Percentiles rank a stretch among this genome's conserved stretches.
phyloP scores from a whole-genome alignment of 345 rosid species.

The Erucastrum elatum region DNA sequence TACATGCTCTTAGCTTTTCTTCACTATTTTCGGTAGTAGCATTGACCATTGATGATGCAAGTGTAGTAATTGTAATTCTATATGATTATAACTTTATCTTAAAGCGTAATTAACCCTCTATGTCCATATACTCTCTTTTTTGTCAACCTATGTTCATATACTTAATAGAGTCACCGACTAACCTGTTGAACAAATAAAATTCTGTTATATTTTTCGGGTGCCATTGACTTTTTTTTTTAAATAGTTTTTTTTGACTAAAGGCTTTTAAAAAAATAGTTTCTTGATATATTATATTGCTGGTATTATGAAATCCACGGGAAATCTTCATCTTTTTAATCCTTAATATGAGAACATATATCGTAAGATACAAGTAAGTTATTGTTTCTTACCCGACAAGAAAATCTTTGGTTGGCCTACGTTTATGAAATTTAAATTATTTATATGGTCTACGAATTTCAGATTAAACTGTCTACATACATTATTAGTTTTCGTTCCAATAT shows the following conservation, averaged over 20 bases:
- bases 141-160: not conserved
- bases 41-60: slow-evolving; percentile 20
- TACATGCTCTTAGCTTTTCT: slow-evolving; percentile 2
- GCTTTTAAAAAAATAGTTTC: not conserved
- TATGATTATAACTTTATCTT: not conserved
- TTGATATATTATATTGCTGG: slow-evolving; percentile 7
- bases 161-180: slow-evolving; percentile 1
- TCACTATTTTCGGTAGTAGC: slow-evolving; percentile 11
- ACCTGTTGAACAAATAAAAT: not conserved
- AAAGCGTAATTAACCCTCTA: not conserved
- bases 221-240: too few species aligned
- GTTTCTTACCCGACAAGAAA: slow-evolving; percentile 20
- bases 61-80: not conserved
- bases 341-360: slow-evolving; percentile 16
- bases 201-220: not conserved
- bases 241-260: too few species aligned
- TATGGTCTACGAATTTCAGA: not conserved
- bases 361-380: slow-evolving; percentile 18
- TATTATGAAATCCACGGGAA: slow-evolving; percentile 19
- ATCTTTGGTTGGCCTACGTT: slow-evolving; percentile 7
- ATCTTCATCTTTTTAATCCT: slow-evolving; percentile 19
- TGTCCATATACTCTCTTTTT: not conserved
- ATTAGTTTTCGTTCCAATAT: not conserved
- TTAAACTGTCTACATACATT: not conserved
- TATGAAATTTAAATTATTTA: not conserved